Evolutionary conservation across 2,329 filamentous ascomycete species (phyloP).

Genomic region (Eutypa lata): DNA sequence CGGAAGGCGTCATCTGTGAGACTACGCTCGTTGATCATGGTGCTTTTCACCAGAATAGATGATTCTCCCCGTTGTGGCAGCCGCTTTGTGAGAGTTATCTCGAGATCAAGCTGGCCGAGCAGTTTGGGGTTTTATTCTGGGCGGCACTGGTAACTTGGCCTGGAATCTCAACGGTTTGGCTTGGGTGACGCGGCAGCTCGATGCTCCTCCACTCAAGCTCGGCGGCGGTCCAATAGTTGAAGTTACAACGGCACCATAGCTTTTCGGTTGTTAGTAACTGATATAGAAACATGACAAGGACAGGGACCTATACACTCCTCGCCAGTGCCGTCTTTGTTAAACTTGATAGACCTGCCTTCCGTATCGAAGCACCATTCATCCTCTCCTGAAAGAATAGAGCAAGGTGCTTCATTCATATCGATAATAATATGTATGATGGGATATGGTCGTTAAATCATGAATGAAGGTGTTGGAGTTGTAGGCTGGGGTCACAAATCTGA

Average conservation of each 20-base stretch:
- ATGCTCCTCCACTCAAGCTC: constrained; percentile 18
- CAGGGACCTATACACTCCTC: constrained; percentile 12
- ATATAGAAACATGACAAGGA: not conserved
- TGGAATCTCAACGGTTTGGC: constrained; percentile 1
- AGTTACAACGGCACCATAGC: constrained; percentile 17
- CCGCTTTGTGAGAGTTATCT: constrained; percentile 19
- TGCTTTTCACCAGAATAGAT: constrained; percentile 5
- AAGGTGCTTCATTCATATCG: constrained; percentile 22
- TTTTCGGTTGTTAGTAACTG: constrained; percentile 7
- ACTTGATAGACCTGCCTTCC: constrained; percentile 19
- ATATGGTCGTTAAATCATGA: not conserved
- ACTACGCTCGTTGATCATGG: constrained; percentile 13
- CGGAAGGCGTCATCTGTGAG: constrained; percentile 19
- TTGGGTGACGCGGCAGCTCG: not conserved
- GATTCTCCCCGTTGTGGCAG: constrained; percentile 8
- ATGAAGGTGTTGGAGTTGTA: not conserved
- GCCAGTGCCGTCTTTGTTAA: constrained; percentile 21
- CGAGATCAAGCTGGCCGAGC: constrained; percentile 13
- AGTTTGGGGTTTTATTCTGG: constrained; percentile 5
- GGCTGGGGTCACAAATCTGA: not conserved
- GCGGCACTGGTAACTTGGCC: not conserved
- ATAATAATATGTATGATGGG: not conserved
- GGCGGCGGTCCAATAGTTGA: constrained; percentile 19
- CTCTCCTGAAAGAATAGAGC: constrained; percentile 18
- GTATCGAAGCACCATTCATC: constrained; percentile 17